Conservation (phyloP, 768 basidiomycete genomes). For the Pleurotus eryngii region DNA sequence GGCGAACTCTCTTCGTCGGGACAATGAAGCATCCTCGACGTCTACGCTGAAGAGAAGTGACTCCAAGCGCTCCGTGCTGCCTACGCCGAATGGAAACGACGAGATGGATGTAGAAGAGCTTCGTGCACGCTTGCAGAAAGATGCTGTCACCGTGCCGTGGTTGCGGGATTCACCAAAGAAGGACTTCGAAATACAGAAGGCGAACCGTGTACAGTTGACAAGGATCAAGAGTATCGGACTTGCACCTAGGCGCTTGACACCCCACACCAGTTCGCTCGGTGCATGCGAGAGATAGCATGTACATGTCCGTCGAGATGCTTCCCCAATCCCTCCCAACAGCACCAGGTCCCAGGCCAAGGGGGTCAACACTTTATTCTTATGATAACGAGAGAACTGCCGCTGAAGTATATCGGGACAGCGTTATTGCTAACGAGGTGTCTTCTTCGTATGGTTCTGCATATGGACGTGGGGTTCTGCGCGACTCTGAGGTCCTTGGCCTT, state of each 20-base stretch:
- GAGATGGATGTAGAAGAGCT: slow-evolving; percentile 1
- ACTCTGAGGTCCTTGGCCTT: slow-evolving; percentile 31
- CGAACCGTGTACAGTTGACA: slow-evolving; percentile 9
- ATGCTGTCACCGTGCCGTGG: slow-evolving; percentile 15
- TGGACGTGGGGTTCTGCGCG: slow-evolving; percentile 20
- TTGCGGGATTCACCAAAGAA: slow-evolving; percentile 11
- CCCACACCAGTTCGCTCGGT: slow-evolving; percentile 25
- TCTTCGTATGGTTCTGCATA: not conserved
- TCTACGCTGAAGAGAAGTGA: not conserved
- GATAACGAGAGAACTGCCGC: not conserved
- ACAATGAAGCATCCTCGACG: not conserved
- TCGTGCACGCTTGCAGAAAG: slow-evolving; percentile 4
- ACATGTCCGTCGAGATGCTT: slow-evolving; percentile 31
- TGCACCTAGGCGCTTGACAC: slow-evolving; percentile 32
- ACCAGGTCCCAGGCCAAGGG: not conserved
- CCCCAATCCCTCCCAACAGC: slow-evolving; percentile 9
- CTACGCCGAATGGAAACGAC: not conserved
- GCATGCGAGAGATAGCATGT: slow-evolving; percentile 26
- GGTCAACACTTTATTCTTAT: not conserved
- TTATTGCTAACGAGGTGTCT: slow-evolving; percentile 13
- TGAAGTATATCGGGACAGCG: slow-evolving; percentile 20
- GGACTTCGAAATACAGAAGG: slow-evolving; percentile 1
- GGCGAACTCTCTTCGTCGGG: not conserved
- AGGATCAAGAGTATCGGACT: slow-evolving; percentile 40
- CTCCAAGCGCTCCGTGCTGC: slow-evolving; percentile 1